phyloP scores from a whole-genome alignment of 23 red algal species.

The Gracilariopsis chorda region DNA sequence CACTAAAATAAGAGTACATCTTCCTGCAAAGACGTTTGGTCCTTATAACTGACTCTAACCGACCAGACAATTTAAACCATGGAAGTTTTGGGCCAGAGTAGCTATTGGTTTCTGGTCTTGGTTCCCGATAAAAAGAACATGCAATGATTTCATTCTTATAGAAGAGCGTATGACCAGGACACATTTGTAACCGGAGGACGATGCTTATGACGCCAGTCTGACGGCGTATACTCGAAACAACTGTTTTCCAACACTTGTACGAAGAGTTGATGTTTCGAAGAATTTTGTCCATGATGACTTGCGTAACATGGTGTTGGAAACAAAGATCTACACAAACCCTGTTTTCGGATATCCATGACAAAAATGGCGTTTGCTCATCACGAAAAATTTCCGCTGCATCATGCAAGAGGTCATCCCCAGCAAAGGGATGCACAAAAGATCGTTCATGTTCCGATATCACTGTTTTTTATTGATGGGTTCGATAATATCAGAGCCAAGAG shows the following conservation, averaged over 20 bases:
- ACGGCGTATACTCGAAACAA: neutral
- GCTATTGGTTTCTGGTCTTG: neutral
- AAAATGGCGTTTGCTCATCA: neutral
- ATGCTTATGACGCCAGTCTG: neutral
- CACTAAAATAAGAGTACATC: neutral
- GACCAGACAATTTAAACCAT: neutral
- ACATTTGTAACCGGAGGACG: neutral
- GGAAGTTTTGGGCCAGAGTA: neutral
- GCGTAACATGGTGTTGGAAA: neutral
- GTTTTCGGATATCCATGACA: neutral
- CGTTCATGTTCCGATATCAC: too few species aligned
- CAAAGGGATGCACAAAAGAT: too few species aligned
- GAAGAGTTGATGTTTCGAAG: neutral
- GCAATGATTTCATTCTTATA: neutral
- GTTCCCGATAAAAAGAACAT: neutral
- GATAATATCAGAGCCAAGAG: too few species aligned
- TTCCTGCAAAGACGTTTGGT: neutral
- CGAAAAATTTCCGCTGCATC: too few species aligned
- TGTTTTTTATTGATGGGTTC: too few species aligned
- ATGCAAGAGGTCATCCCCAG: too few species aligned
- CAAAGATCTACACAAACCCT: neutral
- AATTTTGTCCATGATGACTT: neutral
- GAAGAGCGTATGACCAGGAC: neutral
- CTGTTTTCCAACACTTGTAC: neutral
- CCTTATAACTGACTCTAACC: neutral